A percentile compares a stretch with the other conserved stretches of the same genome.
These are phyloP conservation scores for Ogataea trehaloabstinens DNA, from an alignment of 805 yeast genomes.

Conservation along the genomic window DNA sequence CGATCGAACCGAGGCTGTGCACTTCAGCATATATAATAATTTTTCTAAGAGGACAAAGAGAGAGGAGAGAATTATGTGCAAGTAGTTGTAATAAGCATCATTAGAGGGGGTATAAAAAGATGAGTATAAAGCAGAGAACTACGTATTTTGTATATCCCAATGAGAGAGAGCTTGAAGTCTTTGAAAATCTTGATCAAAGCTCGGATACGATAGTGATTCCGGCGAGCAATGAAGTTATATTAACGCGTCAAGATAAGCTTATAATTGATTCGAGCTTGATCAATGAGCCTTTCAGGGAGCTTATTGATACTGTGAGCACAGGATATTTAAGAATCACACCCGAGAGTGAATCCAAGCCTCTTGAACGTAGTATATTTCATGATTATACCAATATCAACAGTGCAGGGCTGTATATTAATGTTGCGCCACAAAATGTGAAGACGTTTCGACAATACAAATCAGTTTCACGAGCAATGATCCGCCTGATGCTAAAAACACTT, in stretches of 20 bases:
- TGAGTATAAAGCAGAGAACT: slow-evolving; percentile 20
- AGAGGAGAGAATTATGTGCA: too few relatives aligned
- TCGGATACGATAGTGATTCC: slow-evolving; percentile 16
- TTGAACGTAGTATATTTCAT: slow-evolving; percentile 17
- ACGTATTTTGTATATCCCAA: slow-evolving; percentile 19
- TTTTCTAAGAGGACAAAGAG: too few relatives aligned
- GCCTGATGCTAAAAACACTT: slow-evolving; percentile 8
- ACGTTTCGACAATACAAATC: slow-evolving; percentile 22
- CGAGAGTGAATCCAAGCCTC: slow-evolving; percentile 1
- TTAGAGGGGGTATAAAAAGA: too few relatives aligned
- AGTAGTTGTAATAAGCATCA: too few relatives aligned
- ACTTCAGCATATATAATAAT: too few relatives aligned
- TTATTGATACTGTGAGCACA: slow-evolving; percentile 11
- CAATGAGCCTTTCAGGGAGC: slow-evolving; percentile 2
- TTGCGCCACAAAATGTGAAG: slow-evolving; percentile 30
- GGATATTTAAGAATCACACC: slow-evolving; percentile 11
- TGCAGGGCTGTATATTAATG: slow-evolving; percentile 22
- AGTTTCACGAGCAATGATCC: slow-evolving; percentile 14
- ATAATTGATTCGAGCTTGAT: slow-evolving; percentile 11
- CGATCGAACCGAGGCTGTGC: too few relatives aligned
- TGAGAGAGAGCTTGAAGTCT: slow-evolving; percentile 10
- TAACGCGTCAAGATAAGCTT: slow-evolving; percentile 20
- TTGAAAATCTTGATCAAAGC: slow-evolving; percentile 17
- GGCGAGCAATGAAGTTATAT: slow-evolving; percentile 10
- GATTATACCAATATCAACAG: slow-evolving; percentile 13